A percentile compares a stretch with the other conserved stretches of the same genome.
Conservation (phyloP, 768 basidiomycete species). For the Rhodotorula sphaerocarpa region DNA sequence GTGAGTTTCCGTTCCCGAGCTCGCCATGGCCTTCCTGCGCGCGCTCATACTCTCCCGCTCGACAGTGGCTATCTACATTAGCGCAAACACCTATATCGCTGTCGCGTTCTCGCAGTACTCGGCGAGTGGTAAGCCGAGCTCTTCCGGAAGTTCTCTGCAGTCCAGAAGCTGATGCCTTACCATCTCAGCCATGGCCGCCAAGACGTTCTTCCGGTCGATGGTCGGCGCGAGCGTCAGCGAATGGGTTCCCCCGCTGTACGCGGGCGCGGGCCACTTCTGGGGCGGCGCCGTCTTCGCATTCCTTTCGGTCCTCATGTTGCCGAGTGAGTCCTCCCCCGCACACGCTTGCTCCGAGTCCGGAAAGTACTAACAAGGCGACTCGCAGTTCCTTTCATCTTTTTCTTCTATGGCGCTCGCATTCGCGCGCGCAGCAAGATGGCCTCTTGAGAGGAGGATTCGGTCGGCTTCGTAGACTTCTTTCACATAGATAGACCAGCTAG, state of each 20-base stretch:
- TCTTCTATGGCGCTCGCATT: constrained; percentile 35
- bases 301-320: constrained; percentile 35
- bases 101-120: not conserved
- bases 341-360: no score
- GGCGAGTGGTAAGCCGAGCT: not conserved
- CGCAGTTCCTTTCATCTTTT: constrained; percentile 28
- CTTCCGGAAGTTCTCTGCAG: no score
- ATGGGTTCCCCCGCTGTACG: constrained; percentile 36
- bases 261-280: not conserved
- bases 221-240: constrained; percentile 39
- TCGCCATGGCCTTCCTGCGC: not conserved
- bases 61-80: constrained; percentile 37
- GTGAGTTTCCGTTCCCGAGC: not conserved
- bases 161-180: no score
- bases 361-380: not conserved
- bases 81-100: constrained; percentile 33
- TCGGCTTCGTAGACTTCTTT: no score
- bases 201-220: constrained; percentile 2
- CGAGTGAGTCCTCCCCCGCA: constrained; percentile 27
- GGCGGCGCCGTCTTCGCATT: constrained; percentile 35
- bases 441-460: no score
- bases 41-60: not conserved
- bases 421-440: constrained; percentile 22
- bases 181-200: not conserved
- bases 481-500: no score